phyloP scores from a whole-genome alignment of 2,329 filamentous ascomycete genomes.

The Colletotrichum sp. region DNA sequence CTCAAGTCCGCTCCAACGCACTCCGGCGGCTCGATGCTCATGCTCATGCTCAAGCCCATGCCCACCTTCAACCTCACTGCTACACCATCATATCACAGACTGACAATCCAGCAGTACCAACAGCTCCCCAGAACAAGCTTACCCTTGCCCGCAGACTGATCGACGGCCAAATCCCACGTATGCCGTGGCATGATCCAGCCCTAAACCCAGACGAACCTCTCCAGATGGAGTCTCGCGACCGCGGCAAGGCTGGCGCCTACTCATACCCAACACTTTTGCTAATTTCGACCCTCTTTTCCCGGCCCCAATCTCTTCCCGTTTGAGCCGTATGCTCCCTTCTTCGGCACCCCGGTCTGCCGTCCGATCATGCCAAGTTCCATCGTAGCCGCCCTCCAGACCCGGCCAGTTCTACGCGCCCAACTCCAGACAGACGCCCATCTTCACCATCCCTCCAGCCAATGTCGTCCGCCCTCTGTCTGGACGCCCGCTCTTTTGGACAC shows the following conservation, averaged over 20 bases:
- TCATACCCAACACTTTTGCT: constrained; percentile 32
- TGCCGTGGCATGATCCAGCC: constrained; percentile 11
- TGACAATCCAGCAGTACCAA: neutral
- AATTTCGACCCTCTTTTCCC: constrained; percentile 31
- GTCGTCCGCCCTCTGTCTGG: constrained; percentile 44
- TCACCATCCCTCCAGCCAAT: constrained; percentile 52
- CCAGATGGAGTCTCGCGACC: neutral
- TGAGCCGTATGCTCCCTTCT: constrained; percentile 2
- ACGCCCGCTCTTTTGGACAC: constrained; percentile 52
- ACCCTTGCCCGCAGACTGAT: neutral
- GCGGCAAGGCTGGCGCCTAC: constrained; percentile 38
- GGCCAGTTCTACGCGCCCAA: constrained; percentile 48
- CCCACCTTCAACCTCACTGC: neutral
- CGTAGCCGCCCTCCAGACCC: constrained; percentile 26
- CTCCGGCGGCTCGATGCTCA: neutral
- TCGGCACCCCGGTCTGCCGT: constrained; percentile 13
- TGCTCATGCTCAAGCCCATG: neutral
- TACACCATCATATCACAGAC: neutral
- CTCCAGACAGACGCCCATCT: constrained; percentile 53
- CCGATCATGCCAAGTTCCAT: constrained; percentile 14
- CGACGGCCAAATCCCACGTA: neutral
- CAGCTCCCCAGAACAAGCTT: neutral
- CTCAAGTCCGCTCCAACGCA: neutral
- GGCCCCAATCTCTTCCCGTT: constrained; percentile 18
- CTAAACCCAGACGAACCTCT: neutral